Conservation (phyloP, 768 basidiomycete species). For the Pleurotus pulmonarius region DNA sequence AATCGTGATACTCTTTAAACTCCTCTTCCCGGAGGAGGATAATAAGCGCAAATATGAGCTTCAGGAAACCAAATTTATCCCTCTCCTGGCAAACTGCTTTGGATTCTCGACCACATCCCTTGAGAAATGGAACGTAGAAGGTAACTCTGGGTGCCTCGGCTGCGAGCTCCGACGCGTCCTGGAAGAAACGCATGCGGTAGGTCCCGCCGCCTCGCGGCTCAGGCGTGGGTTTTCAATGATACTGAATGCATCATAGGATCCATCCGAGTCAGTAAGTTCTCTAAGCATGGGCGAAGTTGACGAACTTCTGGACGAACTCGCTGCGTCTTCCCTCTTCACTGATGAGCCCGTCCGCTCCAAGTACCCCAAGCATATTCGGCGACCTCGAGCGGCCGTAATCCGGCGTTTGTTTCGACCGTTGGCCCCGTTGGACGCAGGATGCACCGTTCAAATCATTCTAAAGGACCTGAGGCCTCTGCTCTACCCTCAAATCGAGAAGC, state of each 20-base stretch:
- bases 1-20: constrained; percentile 58
- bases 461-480: constrained; percentile 81
- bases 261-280: constrained; percentile 30
- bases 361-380: constrained; percentile 19
- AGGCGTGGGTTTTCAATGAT: not conserved
- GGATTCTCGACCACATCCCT: constrained; percentile 29
- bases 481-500: constrained; percentile 56
- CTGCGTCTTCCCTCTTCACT: constrained; percentile 61
- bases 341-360: constrained; percentile 38
- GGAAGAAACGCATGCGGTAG: constrained; percentile 35
- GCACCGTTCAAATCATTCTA: constrained; percentile 83
- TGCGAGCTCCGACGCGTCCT: constrained; percentile 51
- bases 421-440: constrained; percentile 58
- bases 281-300: constrained; percentile 54
- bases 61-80: constrained; percentile 60
- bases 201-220: constrained; percentile 5
- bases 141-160: constrained; percentile 66
- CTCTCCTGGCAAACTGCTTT: constrained; percentile 46
- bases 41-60: constrained; percentile 64
- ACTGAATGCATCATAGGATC: constrained; percentile 15
- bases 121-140: constrained; percentile 37
- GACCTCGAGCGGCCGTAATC: constrained; percentile 37
- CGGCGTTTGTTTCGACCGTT: constrained; percentile 56
- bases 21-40: constrained; percentile 88
- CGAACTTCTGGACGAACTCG: constrained; percentile 68